These are phyloP conservation scores for cucumber (Cucumis sativus) DNA, from an alignment of 306 rosid species.

Conservation along the genomic window Cucumber_9930_V3 NC_026660.2:12735501-12736000, in stretches of 20 bases:
- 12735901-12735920: slow-evolving; percentile 43
- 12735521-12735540: too few species aligned
- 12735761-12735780: neutral
- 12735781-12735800: too few species aligned
- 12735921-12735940: slow-evolving; percentile 54
- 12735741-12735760: neutral
- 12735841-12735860: neutral
- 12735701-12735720: neutral
- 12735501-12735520: too few species aligned
- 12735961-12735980: slow-evolving; percentile 38
- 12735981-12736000: slow-evolving; percentile 48
- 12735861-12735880: too few species aligned
- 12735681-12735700: neutral
- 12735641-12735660: too few species aligned
- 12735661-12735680: neutral
- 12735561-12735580: too few species aligned
- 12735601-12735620: too few species aligned
- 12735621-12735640: neutral
- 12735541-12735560: too few species aligned
- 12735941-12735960: slow-evolving; percentile 52
- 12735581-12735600: too few species aligned
- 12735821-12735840: too few species aligned
- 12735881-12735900: too few species aligned
- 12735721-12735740: neutral
- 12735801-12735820: too few species aligned